Evolutionary conservation across 805 yeast genomes (phyloP), one percentile per base, ranked within the genome.

Genomic region (Metschnikowia santaceciliae): DNA sequence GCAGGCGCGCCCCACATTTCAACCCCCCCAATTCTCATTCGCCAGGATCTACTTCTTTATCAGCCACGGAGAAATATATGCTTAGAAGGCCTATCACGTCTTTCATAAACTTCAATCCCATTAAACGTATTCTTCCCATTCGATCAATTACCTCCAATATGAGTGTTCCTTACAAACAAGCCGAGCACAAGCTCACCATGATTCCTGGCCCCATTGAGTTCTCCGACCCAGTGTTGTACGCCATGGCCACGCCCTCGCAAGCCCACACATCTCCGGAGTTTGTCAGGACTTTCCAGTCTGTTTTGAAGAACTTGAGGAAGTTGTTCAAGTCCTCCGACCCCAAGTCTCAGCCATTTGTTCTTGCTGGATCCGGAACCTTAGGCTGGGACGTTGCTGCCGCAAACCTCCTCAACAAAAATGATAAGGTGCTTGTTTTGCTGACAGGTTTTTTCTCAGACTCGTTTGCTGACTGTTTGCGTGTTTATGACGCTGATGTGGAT

Each of bases 371-470:
- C 1, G 98, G 98, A 51, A 90, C 97, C 19, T 77, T 91, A 39
- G 98, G 98, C 35, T 91, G 97, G 96, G 98, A 91, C 63, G 74
- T 91, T 54, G 84, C 82, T 39, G 96, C 86, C 23, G 78, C 96
- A 33, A 91, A 92, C 70, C 75, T 90, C 58, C 62, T 89, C 48
- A 51, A 55, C 54, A 34, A 55, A 63, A 84, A 82, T 50, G 96
- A 90, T 52, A 78, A 81, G 42, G 92, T 82, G 6, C 78, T 92
- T 58, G 88, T 91, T 30, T 76, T 92, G 54, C 84, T 94, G 50
- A 90, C 98, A 11, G 99, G 98, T 4, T 91, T 81, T 68, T 91
- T 91, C 70, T 82, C 91, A 13, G 95, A 90, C 66, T 77, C 84
- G 2, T 87, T 90, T 70, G 91, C 88, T 48, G 88, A 88, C 55